Percentiles rank a stretch among this genome's conserved stretches.
Evolutionary conservation across 306 rosid genomes (phyloP).

Genomic region (Malus orientalis): DNA sequence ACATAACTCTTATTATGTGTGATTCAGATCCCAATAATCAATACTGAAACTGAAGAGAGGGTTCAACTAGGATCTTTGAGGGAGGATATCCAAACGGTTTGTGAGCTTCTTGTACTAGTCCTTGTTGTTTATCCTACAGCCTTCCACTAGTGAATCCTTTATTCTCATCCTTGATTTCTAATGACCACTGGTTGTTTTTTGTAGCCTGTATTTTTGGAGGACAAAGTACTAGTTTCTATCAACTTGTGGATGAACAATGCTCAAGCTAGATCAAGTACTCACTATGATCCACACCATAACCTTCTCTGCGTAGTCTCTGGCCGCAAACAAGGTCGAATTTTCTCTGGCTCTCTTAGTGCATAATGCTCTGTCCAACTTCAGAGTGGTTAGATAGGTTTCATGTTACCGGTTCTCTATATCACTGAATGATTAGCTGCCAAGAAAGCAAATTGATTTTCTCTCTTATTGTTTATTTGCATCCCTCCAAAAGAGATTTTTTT

Average conservation of each 20-base stretch:
- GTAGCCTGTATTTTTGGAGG: slow-evolving; percentile 68
- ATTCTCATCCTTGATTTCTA: neutral
- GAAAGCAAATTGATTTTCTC: neutral
- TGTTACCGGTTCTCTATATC: neutral
- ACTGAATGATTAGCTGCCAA: neutral
- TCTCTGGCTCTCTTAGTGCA: neutral
- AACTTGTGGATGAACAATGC: slow-evolving; percentile 97
- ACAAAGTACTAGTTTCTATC: slow-evolving; percentile 51
- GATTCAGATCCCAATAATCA: slow-evolving; percentile 69
- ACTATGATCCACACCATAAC: slow-evolving; percentile 94
- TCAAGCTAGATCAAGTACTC: slow-evolving; percentile 83
- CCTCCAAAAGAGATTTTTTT: neutral
- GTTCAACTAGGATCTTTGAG: slow-evolving; percentile 57
- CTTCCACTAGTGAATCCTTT: neutral
- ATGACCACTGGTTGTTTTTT: slow-evolving; percentile 16
- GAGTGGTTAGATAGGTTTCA: neutral
- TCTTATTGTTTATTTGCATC: neutral
- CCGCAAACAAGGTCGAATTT: slow-evolving; percentile 58
- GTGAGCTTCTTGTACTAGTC: slow-evolving; percentile 24
- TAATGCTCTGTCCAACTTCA: neutral
- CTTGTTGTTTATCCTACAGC: slow-evolving; percentile 11
- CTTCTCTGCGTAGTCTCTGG: slow-evolving; percentile 87
- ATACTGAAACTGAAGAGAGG: slow-evolving; percentile 43
- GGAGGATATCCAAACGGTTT: slow-evolving; percentile 56
- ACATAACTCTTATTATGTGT: slow-evolving; percentile 6